Evolutionary conservation across 352 stramenopile species (phyloP), one percentile per base, ranked within the genome.

Genomic region (Globisporangium takayamanum): DNA sequence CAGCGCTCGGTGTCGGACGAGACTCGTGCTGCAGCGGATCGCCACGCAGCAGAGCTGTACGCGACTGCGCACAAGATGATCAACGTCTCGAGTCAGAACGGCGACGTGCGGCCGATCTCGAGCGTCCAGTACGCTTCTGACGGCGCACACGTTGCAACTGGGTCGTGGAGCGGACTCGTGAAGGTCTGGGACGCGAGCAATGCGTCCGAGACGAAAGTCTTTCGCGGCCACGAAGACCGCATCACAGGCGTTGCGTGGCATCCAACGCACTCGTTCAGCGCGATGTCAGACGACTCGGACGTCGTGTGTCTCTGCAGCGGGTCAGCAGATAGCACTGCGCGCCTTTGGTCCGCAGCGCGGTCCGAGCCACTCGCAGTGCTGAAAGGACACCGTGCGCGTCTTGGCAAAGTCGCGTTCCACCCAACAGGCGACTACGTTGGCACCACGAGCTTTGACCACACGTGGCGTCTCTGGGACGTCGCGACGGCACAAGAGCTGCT

Each of bases 381-480:
- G 12, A 70, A 74, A 41, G 87, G 87, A 30, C 87, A 95, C 56
- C 76, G 76, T 22, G 78, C 82, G 10, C 81, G 85, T 30, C 60
- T 95, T 48, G 82, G 83, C 14, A 92, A 89, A 57, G 84, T 98
- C 25, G 93, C 88, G 8, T 99, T 98, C 66, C 97, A 99, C 74
- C 96, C 97, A 4, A 72, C 84, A n/a, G 93, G 96, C 15, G 66
- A 88, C 45, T 93, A 92, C 63, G 74, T 99, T 6, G 96, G 82
- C 26, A 99, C 94, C 8, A 98, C 95, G 11, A 97, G 88, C 68
- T 98, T 98, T 65, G 97, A 99, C 70, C 88, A 98, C 62, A 98
- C 96, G 22, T 99, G 96, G 96, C 78, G 97, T n/a, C 78, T 99
- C 16, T 99, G 96, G 96, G 96, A 99, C 69, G 79, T 98, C 15